Evolutionary conservation across 1,284 basidiomycete genomes (phyloP).

Genomic region (Rhizoctonia solani): DNA sequence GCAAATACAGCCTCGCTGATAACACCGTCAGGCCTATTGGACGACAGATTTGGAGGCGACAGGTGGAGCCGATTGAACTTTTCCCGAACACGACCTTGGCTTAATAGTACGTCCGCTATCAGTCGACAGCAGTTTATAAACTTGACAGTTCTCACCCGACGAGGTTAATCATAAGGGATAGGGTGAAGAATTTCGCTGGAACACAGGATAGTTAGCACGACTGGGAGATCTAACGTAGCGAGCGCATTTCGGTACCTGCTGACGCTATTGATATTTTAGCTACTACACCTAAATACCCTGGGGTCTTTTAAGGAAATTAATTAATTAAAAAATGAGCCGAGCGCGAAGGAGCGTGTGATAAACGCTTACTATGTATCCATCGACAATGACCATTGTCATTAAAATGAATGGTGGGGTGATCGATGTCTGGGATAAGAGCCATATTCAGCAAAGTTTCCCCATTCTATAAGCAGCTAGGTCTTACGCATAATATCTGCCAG

Average conservation of each 20-base stretch:
- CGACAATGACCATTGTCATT: neutral
- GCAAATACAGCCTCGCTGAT: too few relatives aligned
- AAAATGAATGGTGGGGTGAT: neutral
- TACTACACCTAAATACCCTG: too few relatives aligned
- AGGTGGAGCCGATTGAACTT: too few relatives aligned
- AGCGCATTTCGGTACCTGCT: neutral
- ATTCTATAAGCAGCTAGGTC: neutral
- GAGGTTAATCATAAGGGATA: neutral
- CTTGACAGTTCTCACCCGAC: neutral
- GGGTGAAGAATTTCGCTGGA: neutral
- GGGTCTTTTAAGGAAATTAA: neutral
- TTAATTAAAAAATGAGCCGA: neutral
- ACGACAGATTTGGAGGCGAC: too few relatives aligned
- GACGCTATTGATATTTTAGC: neutral
- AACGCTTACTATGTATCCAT: neutral
- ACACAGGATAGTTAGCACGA: neutral
- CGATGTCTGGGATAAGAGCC: neutral
- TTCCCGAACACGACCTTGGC: neutral
- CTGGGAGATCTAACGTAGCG: neutral
- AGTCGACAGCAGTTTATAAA: neutral
- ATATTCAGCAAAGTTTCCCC: neutral
- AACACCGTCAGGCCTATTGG: too few relatives aligned
- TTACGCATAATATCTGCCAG: neutral
- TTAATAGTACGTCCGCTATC: neutral
- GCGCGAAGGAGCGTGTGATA: neutral